Evolutionary conservation across 129 eudicot species (phyloP), one percentile per base, ranked within the genome.

Genomic region (Ambrosia trifida): DNA sequence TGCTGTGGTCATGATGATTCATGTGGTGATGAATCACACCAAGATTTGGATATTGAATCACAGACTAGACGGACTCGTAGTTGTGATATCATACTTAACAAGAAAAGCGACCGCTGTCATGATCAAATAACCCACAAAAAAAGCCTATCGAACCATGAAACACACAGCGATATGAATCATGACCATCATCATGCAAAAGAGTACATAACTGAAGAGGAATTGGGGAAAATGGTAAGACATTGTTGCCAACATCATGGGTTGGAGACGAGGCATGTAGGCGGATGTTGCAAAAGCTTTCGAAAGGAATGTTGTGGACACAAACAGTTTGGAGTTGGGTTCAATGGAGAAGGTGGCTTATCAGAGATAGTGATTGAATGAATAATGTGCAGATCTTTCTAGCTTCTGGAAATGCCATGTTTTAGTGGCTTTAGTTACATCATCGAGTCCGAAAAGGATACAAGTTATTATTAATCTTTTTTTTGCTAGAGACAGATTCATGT

Each of bases 341-440:
- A 75, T 57, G 84, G 61, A 44, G 40, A 60, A 36, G 74, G 86
- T 40, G 84, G 85, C 3, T 82, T 90, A 73, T 73, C 95, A 44
- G 97, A 90, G 58, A 90, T 90, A 30, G 84, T 85, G 14, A 81
- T 82, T 30, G 97, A 87, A 40, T 87, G 77, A 78, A 31, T n/a
- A 78, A 31, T n/a, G 52, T 46, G 17, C 40, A 77, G 11, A 70
- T 63, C 61, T 47, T 51, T 73, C 32, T 2, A 16, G 2, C n/a
- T 70, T 4, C 52, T 13, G 30, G 18, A 61, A 51, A 71, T 5
- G 67, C 66, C 68, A 33, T 60, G n/a, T 77, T 77, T 61, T 69
- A 30, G 40, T 49, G 70, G 81, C 38, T 62, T 69, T 50, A 32
- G 66, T 31, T 50, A 52, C 49, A 30, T 70, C 56, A 12, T 61